Evolutionary conservation across 805 yeast genomes (phyloP), one percentile per base, ranked within the genome.

Genomic region (Candida parachauliodes): DNA sequence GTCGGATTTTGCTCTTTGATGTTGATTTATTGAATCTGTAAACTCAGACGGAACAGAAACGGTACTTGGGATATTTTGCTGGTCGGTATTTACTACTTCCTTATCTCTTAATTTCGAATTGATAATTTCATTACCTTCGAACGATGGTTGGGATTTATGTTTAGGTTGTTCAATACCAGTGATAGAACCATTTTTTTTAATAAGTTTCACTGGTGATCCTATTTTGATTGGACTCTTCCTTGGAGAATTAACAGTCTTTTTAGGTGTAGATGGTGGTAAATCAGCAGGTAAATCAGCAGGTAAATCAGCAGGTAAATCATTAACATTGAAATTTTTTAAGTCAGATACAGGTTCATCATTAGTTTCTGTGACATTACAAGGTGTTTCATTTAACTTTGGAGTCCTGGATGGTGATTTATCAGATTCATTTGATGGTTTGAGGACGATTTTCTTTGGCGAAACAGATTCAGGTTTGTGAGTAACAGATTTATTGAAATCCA

Each of bases 171-270:
- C 36, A 9, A 39, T 15, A 11, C 40, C 39, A 12, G 63, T 57
- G 5, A 60, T 58, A 1, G 57, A 39, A 1, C 55, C 50, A 15
- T 60, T 60, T 8, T 55, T 51, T 40, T 55, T 62, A 9, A 60
- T 54, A 20, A 65, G 40, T 40, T 53, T 57, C 21, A 65, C 49
- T 1, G 73, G 72, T 4, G 68, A 60, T n/a, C 61, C 57, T 32
- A 65, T 61, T 43, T 66, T 66, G 23, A 66, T 65, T 3, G 68
- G 65, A 20, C 52, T 41, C 14, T 26, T 36, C 22, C 35, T 42
- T 8, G 35, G 44, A 3, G 32, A 30, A 11, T 30, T 8, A 8
- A 8, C 10, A 21, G 24, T 21, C 11, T 18, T 19, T 25, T 27
- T 25, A 3, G 18, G 20, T 18, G 26, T 14, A 3, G 21, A 16